A percentile compares a stretch with the other conserved stretches of the same genome.
Evolutionary conservation across 2,329 filamentous ascomycete genomes (phyloP).

Genomic region (Paracorniculantispora psalliotae): DNA sequence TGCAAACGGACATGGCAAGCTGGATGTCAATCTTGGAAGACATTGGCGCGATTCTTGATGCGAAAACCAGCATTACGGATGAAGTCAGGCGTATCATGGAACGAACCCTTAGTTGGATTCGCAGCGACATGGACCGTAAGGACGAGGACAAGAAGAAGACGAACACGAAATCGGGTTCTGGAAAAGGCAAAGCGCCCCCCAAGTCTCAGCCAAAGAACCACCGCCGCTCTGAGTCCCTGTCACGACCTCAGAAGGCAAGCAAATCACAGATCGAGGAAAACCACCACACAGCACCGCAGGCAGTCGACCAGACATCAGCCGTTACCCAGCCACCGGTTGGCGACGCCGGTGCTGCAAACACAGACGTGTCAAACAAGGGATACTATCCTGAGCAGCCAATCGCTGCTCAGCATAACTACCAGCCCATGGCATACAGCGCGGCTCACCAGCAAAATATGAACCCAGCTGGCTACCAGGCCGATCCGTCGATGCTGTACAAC

Average conservation of each 20-base stretch:
- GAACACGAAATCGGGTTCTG: neutral
- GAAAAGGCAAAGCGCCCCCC: neutral
- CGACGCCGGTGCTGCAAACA: neutral
- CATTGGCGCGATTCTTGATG: constrained; percentile 57
- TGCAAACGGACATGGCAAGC: constrained; percentile 62
- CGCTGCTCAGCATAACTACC: constrained; percentile 26
- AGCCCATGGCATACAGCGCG: constrained; percentile 26
- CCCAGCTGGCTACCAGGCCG: constrained; percentile 21
- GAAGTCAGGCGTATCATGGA: constrained; percentile 46
- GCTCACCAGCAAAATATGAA: constrained; percentile 21
- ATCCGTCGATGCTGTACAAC: constrained; percentile 26
- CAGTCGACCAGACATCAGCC: neutral
- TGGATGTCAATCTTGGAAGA: constrained; percentile 67
- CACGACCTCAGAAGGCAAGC: neutral
- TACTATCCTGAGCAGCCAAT: constrained; percentile 26
- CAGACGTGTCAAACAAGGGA: constrained; percentile 22
- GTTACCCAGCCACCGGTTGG: neutral
- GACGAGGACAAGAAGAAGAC: constrained; percentile 17
- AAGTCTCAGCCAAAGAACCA: neutral
- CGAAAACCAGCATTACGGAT: constrained; percentile 38
- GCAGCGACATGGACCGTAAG: constrained; percentile 42
- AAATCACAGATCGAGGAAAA: neutral
- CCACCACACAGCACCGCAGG: neutral
- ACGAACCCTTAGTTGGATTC: constrained; percentile 48
- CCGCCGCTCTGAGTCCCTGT: neutral